Evolutionary conservation across 495 filamentous ascomycete genomes (phyloP), one percentile per base, ranked within the genome.

Genomic region (Entonaema liquescens): DNA sequence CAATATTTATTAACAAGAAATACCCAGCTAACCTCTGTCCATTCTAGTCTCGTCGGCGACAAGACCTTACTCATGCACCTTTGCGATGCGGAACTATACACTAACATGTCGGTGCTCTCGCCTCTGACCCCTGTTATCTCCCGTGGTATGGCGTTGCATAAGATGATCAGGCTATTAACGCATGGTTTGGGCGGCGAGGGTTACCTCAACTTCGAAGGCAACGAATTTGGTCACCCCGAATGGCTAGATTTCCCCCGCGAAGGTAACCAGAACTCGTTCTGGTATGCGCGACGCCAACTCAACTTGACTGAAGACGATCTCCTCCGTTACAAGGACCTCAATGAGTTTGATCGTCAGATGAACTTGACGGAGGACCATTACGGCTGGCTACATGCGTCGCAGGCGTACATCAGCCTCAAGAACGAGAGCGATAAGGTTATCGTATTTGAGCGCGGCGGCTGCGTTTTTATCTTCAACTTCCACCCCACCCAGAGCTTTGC

Each of bases 221-320:
- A 99, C 80, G 95, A 99, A 79, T 99, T 99, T 79, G 95, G 95
- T 1, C 95, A 99, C 79, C 95, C 95, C 0, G 95, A 99, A 83
- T 99, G 95, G 95, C 93, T 99, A 61, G 95, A 99, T 79, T 99
- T 99, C 81, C 95, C 95, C 11, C 91, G 95, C 31, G 94, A 87
- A 67, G 95, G 96, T 52, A 99, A 99, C 85, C 81, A 91, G 75
- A 98, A 98, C 79, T 94, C 91, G 68, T 99, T 92, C 88, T 95
- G 94, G 89, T 99, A 98, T 79, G 95, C 95, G 2, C 90, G 95
- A 2, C 92, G 95, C 53, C 95, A 97, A 80, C 90, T 97, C 68
- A 98, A 99, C 79, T 87, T 99, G 5, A 90, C 93, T 0, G 93
- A 97, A 60, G 95, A 99, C 80, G 63, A 80, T 7, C 85, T 95